These are phyloP conservation scores for Diaporthe eres DNA, from an alignment of 2,329 filamentous ascomycete species.

Conservation along the genomic window DNA sequence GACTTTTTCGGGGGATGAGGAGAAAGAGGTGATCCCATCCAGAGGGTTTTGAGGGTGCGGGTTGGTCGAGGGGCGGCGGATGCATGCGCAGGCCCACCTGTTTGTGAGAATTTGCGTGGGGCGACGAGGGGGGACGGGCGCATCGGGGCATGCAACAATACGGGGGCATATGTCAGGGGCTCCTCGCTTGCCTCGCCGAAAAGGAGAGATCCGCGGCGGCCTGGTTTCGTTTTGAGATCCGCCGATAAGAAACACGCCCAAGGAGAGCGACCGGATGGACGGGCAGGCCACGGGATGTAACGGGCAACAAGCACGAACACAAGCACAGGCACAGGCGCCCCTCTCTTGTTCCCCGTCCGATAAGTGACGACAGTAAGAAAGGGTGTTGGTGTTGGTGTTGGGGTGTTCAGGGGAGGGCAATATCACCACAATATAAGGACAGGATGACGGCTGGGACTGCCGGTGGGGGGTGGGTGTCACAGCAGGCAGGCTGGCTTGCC, in stretches of 20 bases:
- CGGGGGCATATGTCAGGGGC: constrained; percentile 31
- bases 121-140: constrained; percentile 11
- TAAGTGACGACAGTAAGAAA: neutral
- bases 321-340: neutral
- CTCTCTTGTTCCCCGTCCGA: constrained; percentile 10
- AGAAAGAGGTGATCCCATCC: constrained; percentile 19
- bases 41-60: neutral
- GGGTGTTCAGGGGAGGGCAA: constrained; percentile 1
- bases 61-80: constrained; percentile 15
- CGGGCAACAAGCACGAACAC: neutral
- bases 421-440: constrained; percentile 34
- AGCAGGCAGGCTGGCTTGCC: neutral
- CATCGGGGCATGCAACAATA: constrained; percentile 32
- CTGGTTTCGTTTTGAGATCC: constrained; percentile 28
- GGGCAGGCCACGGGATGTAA: constrained; percentile 19
- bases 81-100: constrained; percentile 22
- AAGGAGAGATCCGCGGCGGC: constrained; percentile 25
- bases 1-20: constrained; percentile 19
- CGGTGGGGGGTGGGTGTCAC: neutral
- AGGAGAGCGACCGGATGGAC: neutral
- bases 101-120: constrained; percentile 24
- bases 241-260: constrained; percentile 26
- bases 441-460: neutral
- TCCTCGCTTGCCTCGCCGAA: constrained; percentile 25
- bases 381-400: neutral